Percentiles rank a stretch among this genome's conserved stretches.
Conservation (phyloP, 2,329 filamentous ascomycete genomes). For the Sodiomyces alkalinus region DNA sequence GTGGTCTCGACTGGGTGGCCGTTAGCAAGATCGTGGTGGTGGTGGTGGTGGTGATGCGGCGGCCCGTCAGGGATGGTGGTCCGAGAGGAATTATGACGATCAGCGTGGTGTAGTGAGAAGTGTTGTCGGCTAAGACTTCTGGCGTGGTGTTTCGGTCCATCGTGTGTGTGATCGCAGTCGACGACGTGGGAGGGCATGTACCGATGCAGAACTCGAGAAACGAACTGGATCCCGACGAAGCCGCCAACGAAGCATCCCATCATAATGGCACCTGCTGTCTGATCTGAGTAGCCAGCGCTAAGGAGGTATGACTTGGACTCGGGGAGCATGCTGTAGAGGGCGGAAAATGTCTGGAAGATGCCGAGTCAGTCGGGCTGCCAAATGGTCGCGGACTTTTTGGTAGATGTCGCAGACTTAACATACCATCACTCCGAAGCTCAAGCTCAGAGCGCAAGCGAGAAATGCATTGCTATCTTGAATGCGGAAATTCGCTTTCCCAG, state of each 20-base stretch:
- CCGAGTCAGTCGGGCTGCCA: neutral
- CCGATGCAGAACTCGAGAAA: slow-evolving; percentile 58
- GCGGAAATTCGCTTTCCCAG: slow-evolving; percentile 60
- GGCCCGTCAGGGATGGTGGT: slow-evolving; percentile 1
- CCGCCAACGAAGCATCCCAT: slow-evolving; percentile 56
- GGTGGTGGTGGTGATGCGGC: slow-evolving; percentile 12
- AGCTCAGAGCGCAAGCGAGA: slow-evolving; percentile 70
- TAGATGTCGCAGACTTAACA: slow-evolving; percentile 15
- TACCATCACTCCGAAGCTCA: slow-evolving; percentile 96
- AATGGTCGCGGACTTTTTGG: no score
- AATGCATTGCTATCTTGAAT: slow-evolving; percentile 86
- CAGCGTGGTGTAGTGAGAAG: slow-evolving; percentile 11
- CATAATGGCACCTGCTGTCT: slow-evolving; percentile 51
- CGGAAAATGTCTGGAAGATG: slow-evolving; percentile 61
- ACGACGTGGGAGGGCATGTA: slow-evolving; percentile 68
- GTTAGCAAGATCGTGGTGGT: slow-evolving; percentile 13
- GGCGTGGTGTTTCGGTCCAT: slow-evolving; percentile 26
- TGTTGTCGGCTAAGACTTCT: slow-evolving; percentile 7
- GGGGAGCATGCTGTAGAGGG: slow-evolving; percentile 85
- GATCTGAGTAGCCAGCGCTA: slow-evolving; percentile 50
- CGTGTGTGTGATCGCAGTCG: slow-evolving; percentile 63
- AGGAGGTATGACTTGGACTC: slow-evolving; percentile 67
- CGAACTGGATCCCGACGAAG: slow-evolving; percentile 58
- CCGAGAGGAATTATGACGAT: neutral
- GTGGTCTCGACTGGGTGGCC: slow-evolving; percentile 26